Evolutionary conservation across 176 grass and related monocot species (phyloP).

Genomic region (Cenchrus americanus): DNA sequence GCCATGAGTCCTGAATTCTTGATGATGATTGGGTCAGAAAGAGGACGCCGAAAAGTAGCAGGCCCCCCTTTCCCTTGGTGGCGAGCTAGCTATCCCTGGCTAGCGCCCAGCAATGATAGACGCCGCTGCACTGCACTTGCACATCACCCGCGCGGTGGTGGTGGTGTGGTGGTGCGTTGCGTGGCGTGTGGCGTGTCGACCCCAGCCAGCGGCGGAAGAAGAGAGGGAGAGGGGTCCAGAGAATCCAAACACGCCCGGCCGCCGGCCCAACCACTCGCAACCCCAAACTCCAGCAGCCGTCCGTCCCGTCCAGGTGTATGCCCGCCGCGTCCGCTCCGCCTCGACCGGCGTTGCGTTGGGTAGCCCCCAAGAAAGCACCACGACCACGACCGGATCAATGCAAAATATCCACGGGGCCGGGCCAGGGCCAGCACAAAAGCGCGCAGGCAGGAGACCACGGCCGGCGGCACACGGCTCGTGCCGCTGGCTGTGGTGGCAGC

Average conservation of each 20-base stretch:
- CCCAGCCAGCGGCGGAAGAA: not conserved
- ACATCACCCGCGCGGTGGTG: not conserved
- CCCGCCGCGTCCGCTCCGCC: not conserved
- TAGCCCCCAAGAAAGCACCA: conserved; percentile 38
- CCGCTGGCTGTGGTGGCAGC: not conserved
- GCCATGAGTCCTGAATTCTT: not conserved
- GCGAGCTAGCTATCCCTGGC: not conserved
- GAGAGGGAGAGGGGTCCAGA: conserved; percentile 13
- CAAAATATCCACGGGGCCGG: not conserved
- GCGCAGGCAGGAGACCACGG: not conserved
- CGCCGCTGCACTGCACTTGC: not conserved
- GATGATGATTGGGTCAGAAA: conserved; percentile 33
- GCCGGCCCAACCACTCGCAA: not conserved
- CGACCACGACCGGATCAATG: conserved; percentile 4
- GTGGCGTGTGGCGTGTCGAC: not conserved
- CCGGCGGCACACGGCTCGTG: not conserved
- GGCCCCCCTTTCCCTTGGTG: not conserved
- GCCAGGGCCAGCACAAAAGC: not conserved
- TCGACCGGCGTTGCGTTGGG: not conserved
- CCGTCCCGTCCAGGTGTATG: not conserved
- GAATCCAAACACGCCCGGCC: conserved; percentile 34
- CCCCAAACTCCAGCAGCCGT: no score
- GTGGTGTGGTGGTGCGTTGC: not conserved
- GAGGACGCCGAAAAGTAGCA: not conserved
- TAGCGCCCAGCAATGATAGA: conserved; percentile 3